These are phyloP conservation scores for Pseudogymnoascus sp. DNA, from an alignment of 2,329 filamentous ascomycete species.

Conservation along the genomic window DNA sequence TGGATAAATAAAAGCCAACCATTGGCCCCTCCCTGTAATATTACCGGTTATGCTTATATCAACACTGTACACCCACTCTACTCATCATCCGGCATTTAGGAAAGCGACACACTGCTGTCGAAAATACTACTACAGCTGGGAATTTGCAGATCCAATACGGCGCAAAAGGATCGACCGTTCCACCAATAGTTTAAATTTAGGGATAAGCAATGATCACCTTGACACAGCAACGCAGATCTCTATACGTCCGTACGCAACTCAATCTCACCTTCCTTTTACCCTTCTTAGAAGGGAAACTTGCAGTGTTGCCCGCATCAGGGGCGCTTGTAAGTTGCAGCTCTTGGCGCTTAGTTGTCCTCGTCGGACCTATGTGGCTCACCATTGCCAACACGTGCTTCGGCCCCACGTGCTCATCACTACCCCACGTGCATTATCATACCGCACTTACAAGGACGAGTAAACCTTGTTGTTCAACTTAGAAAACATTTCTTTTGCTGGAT, in stretches of 20 bases:
- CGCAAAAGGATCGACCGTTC: not conserved
- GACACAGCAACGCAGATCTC: not conserved
- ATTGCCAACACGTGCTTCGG: not conserved
- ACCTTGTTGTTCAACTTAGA: not conserved
- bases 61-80: not conserved
- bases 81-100: not conserved
- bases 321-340: not conserved
- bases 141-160: not conserved
- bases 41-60: not conserved
- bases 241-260: not conserved
- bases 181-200: not conserved
- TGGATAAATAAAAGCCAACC: not conserved
- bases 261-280: not conserved
- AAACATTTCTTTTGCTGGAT: conserved; percentile 3
- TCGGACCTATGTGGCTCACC: not conserved
- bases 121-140: not conserved
- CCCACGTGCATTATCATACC: conserved; percentile 6
- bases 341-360: not conserved
- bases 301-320: not conserved
- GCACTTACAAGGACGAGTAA: not conserved
- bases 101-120: not conserved
- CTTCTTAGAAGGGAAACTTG: not conserved
- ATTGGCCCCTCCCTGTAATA: too few relatives aligned
- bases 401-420: not conserved
- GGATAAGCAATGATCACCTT: not conserved